phyloP scores from a whole-genome alignment of 2,329 filamentous ascomycete species.

The Helicocarpus griseus region DNA sequence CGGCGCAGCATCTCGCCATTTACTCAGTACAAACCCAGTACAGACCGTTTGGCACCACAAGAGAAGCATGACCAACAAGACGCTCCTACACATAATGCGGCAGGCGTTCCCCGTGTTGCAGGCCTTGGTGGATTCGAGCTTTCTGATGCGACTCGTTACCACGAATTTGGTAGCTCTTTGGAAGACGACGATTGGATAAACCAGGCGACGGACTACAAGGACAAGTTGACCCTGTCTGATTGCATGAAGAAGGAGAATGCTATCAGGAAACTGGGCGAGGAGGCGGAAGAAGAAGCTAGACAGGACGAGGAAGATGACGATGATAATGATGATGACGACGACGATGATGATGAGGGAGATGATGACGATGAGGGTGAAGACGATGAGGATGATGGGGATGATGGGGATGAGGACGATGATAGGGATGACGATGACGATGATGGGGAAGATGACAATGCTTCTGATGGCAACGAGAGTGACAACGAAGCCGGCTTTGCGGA shows the following conservation, averaged over 20 bases:
- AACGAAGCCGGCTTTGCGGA: constrained; percentile 64
- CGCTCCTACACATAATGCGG: constrained; percentile 8
- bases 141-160: constrained; percentile 50
- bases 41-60: constrained; percentile 11
- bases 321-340: constrained; percentile 40
- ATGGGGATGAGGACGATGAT: constrained; percentile 42
- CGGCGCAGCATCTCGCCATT: constrained; percentile 30
- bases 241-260: constrained; percentile 82
- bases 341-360: constrained; percentile 49
- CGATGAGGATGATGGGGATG: constrained; percentile 57
- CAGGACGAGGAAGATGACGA: constrained; percentile 60
- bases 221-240: constrained; percentile 77
- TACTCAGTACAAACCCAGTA: constrained; percentile 13
- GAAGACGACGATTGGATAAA: constrained; percentile 88
- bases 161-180: constrained; percentile 82
- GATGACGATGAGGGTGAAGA: constrained; percentile 45
- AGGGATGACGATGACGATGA: constrained; percentile 35
- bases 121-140: constrained; percentile 32
- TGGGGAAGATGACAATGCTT: constrained; percentile 42
- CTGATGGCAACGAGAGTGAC: constrained; percentile 66
- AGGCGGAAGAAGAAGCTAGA: constrained; percentile 81
- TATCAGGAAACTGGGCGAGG: constrained; percentile 74
- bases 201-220: constrained; percentile 52
- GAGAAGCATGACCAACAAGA: background rate
- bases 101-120: constrained; percentile 23